phyloP scores from a whole-genome alignment of 1,284 basidiomycete species.

The Sporisorium exsertum region DNA sequence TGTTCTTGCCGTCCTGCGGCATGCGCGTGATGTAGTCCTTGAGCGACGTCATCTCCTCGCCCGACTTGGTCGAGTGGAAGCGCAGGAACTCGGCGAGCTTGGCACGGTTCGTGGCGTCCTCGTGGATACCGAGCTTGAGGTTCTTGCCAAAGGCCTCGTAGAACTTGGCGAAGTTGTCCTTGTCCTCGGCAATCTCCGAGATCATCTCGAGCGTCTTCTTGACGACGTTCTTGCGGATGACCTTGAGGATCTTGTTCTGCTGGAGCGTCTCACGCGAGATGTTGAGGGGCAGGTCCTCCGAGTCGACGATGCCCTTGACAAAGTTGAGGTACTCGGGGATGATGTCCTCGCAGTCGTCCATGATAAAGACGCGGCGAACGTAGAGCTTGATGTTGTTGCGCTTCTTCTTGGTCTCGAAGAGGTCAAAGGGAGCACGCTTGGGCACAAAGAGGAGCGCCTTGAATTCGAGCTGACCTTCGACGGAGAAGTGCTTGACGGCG shows the following conservation, averaged over 20 bases:
- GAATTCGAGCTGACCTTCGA: conserved; percentile 99
- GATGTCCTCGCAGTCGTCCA: conserved; percentile 99
- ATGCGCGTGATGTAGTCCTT: conserved; percentile 99
- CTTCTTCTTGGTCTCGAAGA: conserved; percentile 99
- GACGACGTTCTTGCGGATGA: conserved; percentile 87
- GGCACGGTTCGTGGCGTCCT: conserved; percentile 97
- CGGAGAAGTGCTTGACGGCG: conserved; percentile 99
- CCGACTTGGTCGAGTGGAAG: conserved; percentile 96
- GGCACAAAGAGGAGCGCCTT: conserved; percentile 94
- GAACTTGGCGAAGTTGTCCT: conserved; percentile 99
- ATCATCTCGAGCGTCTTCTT: conserved; percentile 98
- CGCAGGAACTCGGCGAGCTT: conserved; percentile 99
- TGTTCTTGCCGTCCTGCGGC: conserved; percentile 98
- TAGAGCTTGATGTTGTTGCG: conserved; percentile 99
- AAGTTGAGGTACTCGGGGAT: conserved; percentile 99
- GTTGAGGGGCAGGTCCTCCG: conserved; percentile 99
- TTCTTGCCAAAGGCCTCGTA: conserved; percentile 80
- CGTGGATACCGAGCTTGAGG: conserved; percentile 90
- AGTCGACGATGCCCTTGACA: conserved; percentile 94
- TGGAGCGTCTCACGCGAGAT: conserved; percentile 99
- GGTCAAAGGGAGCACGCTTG: conserved; percentile 90
- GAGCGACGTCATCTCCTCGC: conserved; percentile 91
- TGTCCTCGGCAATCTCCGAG: conserved; percentile 97
- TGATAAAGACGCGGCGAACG: conserved; percentile 99
- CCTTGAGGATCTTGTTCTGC: conserved; percentile 99